Conservation (phyloP, 345 rosid genomes). For the Streptanthus diversifolius region DNA sequence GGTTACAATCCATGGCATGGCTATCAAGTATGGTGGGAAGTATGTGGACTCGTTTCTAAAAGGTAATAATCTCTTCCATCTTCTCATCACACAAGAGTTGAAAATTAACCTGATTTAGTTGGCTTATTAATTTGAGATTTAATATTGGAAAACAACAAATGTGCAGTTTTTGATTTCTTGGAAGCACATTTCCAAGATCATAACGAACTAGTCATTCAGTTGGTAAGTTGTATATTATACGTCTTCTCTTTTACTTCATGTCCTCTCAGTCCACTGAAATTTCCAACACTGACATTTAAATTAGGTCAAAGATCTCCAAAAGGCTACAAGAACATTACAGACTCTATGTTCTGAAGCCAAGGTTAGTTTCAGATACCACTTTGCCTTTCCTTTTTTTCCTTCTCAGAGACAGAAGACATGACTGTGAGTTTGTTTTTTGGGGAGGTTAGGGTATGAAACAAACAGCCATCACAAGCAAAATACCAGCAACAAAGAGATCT, state of each 20-base stretch:
- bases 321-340: slow-evolving; percentile 85
- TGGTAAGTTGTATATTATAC: slow-evolving; percentile 44
- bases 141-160: not conserved
- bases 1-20: slow-evolving; percentile 71
- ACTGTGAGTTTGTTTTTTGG: slow-evolving; percentile 19
- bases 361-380: slow-evolving; percentile 39
- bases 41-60: slow-evolving; percentile 71
- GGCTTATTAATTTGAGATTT: slow-evolving; percentile 5
- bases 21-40: slow-evolving; percentile 84
- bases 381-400: not conserved
- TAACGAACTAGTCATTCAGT: slow-evolving; percentile 50
- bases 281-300: slow-evolving; percentile 8
- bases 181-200: slow-evolving; percentile 64
- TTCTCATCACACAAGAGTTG: not conserved
- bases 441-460: slow-evolving; percentile 62
- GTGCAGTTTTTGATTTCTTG: slow-evolving; percentile 66
- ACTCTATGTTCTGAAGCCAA: slow-evolving; percentile 88
- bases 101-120: not conserved
- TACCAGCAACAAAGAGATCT: slow-evolving; percentile 74
- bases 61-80: slow-evolving; percentile 41
- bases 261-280: slow-evolving; percentile 3
- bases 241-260: not conserved
- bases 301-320: slow-evolving; percentile 81
- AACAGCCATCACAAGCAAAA: slow-evolving; percentile 66
- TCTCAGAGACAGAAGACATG: not conserved